Evolutionary conservation across 176 grass and related monocot genomes (phyloP).

Genomic region (Alopecurus myosuroides): DNA sequence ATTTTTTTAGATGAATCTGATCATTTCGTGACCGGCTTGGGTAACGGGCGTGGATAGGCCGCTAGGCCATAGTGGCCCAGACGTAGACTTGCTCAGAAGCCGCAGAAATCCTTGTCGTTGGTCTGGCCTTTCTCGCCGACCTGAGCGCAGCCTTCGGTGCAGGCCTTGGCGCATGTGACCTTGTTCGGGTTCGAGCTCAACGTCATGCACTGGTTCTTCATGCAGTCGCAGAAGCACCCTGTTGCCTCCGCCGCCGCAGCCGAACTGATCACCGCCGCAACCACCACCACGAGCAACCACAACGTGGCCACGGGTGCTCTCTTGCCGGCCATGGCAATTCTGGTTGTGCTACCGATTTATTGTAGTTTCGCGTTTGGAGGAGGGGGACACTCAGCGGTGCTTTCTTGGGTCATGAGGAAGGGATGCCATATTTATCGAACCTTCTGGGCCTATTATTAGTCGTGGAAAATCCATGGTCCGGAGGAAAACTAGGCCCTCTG

Average conservation of each 20-base stretch:
- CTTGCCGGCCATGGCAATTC: background rate
- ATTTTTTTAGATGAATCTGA: background rate
- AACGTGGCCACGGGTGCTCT: background rate
- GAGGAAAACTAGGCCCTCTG: background rate
- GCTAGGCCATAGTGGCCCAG: background rate
- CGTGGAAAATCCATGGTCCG: background rate
- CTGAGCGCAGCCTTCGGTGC: constrained; percentile 21
- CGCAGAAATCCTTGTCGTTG: constrained; percentile 16
- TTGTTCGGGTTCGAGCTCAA: background rate
- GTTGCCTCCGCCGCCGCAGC: background rate
- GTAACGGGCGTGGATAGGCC: background rate
- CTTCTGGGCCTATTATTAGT: constrained; percentile 5
- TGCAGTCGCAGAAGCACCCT: constrained; percentile 38
- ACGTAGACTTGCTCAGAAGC: background rate
- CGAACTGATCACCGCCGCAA: background rate
- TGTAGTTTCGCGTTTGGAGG: background rate
- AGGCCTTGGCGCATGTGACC: constrained; percentile 11
- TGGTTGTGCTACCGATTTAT: no score
- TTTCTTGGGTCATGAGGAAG: no score
- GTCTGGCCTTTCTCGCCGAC: constrained; percentile 24
- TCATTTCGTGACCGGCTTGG: background rate
- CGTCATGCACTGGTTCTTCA: constrained; percentile 39
- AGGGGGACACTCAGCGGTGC: background rate
- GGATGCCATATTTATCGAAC: background rate
- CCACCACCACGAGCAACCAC: background rate